Conservation (phyloP, 495 filamentous ascomycete genomes). For the Cenococcum geophilum region DNA sequence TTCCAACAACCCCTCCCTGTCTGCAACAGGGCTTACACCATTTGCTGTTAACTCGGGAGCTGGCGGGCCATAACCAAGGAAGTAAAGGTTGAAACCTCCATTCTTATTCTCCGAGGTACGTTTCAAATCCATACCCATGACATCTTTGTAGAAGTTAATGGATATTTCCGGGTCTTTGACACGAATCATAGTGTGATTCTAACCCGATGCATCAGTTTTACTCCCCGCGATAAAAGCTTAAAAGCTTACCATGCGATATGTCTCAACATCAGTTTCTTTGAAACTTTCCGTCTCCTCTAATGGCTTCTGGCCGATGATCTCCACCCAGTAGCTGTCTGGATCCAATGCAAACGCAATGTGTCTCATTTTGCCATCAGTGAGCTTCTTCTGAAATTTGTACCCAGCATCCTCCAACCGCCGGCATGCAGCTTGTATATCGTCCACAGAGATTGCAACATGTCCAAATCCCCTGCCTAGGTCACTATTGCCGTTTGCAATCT, state of each 20-base stretch:
- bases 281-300: conserved; percentile 48
- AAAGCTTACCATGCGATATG: conserved; percentile 48
- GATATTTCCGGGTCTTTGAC: conserved; percentile 83
- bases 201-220: conserved; percentile 20
- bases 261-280: conserved; percentile 47
- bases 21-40: conserved; percentile 52
- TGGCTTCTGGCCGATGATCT: conserved; percentile 41
- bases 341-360: conserved; percentile 89
- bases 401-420: conserved; percentile 80
- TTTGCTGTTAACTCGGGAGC: conserved; percentile 45
- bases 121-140: conserved; percentile 78
- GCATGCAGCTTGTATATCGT: conserved; percentile 87
- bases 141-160: conserved; percentile 84
- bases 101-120: conserved; percentile 64
- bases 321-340: conserved; percentile 80
- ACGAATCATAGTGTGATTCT: conserved; percentile 91
- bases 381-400: conserved; percentile 89
- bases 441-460: conserved; percentile 80
- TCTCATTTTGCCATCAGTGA: conserved; percentile 81
- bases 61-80: conserved; percentile 70
- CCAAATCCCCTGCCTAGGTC: conserved; percentile 86
- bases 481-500: conserved; percentile 79
- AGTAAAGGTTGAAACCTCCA: conserved; percentile 82
- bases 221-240: background rate
- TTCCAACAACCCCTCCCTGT: conserved; percentile 78